Percentiles rank a stretch among this genome's conserved stretches.
phyloP scores from a whole-genome alignment of 2,329 filamentous ascomycete species.

The Pseudogymnoascus pannorum region DNA sequence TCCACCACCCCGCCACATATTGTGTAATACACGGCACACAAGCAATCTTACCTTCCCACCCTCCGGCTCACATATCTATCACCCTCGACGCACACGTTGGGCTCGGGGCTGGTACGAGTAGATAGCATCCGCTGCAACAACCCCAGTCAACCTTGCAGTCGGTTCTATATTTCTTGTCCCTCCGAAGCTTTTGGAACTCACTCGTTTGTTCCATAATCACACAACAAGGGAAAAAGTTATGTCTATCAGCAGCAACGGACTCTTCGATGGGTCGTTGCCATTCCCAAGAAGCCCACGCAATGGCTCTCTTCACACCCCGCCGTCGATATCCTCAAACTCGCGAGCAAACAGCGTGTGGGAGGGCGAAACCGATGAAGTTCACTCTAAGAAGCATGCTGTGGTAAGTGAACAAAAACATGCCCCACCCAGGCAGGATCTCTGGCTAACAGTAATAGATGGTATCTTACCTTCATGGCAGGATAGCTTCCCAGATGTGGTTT shows the following conservation, averaged over 20 bases:
- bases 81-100: neutral
- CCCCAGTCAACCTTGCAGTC: neutral
- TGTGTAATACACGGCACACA: neutral
- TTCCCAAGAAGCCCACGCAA: neutral
- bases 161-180: neutral
- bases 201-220: neutral
- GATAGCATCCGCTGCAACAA: neutral
- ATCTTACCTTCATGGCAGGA: slow-evolving; percentile 25
- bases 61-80: neutral
- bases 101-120: neutral
- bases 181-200: slow-evolving; percentile 1
- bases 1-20: neutral
- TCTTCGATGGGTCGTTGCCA: neutral
- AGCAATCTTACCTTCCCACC: neutral
- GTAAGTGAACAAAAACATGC: slow-evolving; percentile 11
- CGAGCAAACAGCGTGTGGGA: slow-evolving; percentile 14
- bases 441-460: slow-evolving; percentile 19
- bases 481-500: slow-evolving; percentile 25
- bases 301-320: slow-evolving; percentile 5
- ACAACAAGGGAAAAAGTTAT: neutral
- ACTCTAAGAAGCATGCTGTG: slow-evolving; percentile 23
- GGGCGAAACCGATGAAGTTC: slow-evolving; percentile 22
- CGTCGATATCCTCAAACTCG: slow-evolving; percentile 9
- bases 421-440: neutral
- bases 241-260: neutral